Base-by-base conservation (phyloP, 768 basidiomycete species). In the Amanita polypyramis region DNA sequence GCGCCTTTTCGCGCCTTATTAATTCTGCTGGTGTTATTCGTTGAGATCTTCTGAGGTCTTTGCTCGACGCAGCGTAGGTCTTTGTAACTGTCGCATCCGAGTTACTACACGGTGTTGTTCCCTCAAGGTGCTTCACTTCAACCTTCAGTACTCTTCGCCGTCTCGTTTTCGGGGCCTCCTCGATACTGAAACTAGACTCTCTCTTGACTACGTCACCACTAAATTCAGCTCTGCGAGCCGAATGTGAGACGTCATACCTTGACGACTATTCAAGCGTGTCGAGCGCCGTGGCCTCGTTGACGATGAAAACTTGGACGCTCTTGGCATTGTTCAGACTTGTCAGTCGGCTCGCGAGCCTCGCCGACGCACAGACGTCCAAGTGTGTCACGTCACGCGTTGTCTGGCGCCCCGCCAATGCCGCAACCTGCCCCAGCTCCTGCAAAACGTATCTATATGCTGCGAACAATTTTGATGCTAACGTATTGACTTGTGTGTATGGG, bases 1-100 rank as follows among this genome's bases (percentile, higher is more conserved):
- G 57, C 3, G 61, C 55, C 43, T 62, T 57, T 54, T 70, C 66
- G 50, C 69, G 62, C 59, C 63, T 53, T 39, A 66, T 54, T 27
- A 72, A 63, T 47, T 72, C 72, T 20, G 62, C 51, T 12, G 65
- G 61, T 17, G 66, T 64, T 55, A 69, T 68, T 56, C 67, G 66
- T 46, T 60, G 60, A 8, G 67, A 70, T 61, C 68, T 64, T 54
- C 66, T 59, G 51, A 55, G 60, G 53, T 61, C 58, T 52, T 62
- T 55, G 41, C 48, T 58, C 52, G 60, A 56, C 27, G 51, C 43
- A 35, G 49, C 44, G 43, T 44, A 55, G 15, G 45, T 50, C 50
- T 58, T 58, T 29, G 44, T 38, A 30, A 49, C 35, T 17, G 45
- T 10, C 14, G 49, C 49, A 43, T 55, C 56, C 17, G 37, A 20